Evolutionary conservation across 805 yeast genomes (phyloP), one percentile per base, ranked within the genome.

Genomic region (Zygoascus tannicola): DNA sequence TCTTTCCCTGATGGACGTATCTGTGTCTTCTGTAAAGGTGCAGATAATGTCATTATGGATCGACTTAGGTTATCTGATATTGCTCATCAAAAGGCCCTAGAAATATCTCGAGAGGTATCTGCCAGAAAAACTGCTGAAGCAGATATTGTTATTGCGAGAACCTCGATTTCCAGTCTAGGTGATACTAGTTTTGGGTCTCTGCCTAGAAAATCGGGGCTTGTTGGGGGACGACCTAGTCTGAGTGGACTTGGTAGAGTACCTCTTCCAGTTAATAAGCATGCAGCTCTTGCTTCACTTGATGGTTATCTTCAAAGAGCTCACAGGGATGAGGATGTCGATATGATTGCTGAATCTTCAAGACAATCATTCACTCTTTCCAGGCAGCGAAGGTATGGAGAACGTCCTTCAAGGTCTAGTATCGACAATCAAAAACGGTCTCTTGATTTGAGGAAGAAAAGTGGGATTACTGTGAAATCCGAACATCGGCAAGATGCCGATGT

Each of bases 21-120:
- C 19, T 76, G 90, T 38, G 57, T 92, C 50, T 67, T 92, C 35
- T 86, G 95, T 64, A 92, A 92, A 64, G 99, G 98, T 44, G 98
- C 99, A 2, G 98, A 92, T 60, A 85, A 85, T 55, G 74, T 90
- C 8, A 85, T 92, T 40, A 60, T 88, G 42, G 95, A 88, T 41
- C 73, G 84, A 46, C 67, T 92, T 46, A 71, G 69, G 45, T 68
- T 80, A 50, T 52, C 73, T 0, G 74, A 73, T 1, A 41, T 81
- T 40, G 95, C 94, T 0, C 62, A 65, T 18, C 57, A 60, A n/a
- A 85, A 82, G 56, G 74, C 80, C 36, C 66, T 63, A n/a, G 86
- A 85, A 44, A 72, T 86, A 5, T 62, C 78, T 22, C 62, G 68
- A 22, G 71, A 70, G 33, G 67, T 87, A 0, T 66, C 72, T 4